Conservation (phyloP, 2,329 filamentous ascomycete genomes). For the Zymoseptoria passerinii region DNA sequence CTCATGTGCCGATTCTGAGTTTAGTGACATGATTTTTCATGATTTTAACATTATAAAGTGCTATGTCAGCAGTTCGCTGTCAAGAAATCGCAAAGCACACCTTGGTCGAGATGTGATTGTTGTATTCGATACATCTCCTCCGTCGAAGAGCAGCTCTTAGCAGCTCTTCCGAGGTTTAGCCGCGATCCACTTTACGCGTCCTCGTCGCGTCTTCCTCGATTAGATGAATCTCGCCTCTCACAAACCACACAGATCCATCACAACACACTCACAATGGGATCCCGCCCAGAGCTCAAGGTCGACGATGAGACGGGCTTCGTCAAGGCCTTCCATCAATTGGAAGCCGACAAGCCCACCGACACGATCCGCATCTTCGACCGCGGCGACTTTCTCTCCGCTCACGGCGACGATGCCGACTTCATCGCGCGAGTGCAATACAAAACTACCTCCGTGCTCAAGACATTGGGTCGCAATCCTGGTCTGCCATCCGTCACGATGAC, state of each 20-base stretch:
- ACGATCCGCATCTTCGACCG: slow-evolving; percentile 89
- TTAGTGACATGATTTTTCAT: too few species aligned
- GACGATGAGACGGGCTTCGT: slow-evolving; percentile 98
- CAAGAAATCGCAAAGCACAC: too few species aligned
- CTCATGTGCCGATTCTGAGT: too few species aligned
- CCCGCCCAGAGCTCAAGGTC: slow-evolving; percentile 56
- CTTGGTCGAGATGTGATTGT: too few species aligned
- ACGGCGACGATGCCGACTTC: slow-evolving; percentile 74
- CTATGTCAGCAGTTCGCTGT: too few species aligned
- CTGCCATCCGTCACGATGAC: slow-evolving; percentile 93
- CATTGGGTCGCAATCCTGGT: slow-evolving; percentile 75
- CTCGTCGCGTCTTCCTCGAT: not conserved
- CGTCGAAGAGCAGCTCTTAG: too few species aligned
- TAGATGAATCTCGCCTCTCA: not conserved
- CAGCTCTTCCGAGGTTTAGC: too few species aligned
- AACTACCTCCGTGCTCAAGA: slow-evolving; percentile 88
- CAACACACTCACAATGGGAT: slow-evolving; percentile 38
- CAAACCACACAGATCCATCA: not conserved
- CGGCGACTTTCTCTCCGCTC: slow-evolving; percentile 92
- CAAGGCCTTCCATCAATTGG: slow-evolving; percentile 85
- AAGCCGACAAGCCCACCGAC: slow-evolving; percentile 60
- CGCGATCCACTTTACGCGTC: not conserved
- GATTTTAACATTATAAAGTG: too few species aligned
- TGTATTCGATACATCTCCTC: too few species aligned
- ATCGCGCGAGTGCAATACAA: slow-evolving; percentile 86